These are phyloP conservation scores for Penium margaritaceum DNA, from an alignment of 139 green algal genomes.

Conservation along the genomic window DNA sequence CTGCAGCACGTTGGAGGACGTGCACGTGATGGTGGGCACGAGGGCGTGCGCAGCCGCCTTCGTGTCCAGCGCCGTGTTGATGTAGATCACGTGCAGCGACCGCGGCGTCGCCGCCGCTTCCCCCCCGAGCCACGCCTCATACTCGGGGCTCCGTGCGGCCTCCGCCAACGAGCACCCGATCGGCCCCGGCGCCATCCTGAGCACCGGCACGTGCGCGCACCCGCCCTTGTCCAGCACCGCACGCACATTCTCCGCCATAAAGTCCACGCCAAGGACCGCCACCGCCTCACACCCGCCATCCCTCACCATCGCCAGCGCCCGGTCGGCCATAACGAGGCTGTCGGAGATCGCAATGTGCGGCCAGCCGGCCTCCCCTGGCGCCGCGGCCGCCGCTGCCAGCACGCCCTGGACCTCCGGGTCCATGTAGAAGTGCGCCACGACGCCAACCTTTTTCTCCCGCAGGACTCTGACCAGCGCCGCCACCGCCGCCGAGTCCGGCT, in stretches of 20 bases:
- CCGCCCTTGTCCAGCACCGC: slow-evolving; percentile 85
- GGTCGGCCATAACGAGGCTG: slow-evolving; percentile 74
- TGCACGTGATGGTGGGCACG: slow-evolving; percentile 97
- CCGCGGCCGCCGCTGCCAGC: slow-evolving; percentile 60
- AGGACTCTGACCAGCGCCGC: slow-evolving; percentile 59
- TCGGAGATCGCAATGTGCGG: slow-evolving; percentile 91
- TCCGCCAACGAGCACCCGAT: slow-evolving; percentile 96
- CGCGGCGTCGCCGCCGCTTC: slow-evolving; percentile 52
- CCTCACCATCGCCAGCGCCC: slow-evolving; percentile 61
- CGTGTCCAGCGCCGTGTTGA: slow-evolving; percentile 92
- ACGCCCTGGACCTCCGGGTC: slow-evolving; percentile 95
- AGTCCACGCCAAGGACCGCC: slow-evolving; percentile 92
- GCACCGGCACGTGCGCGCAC: slow-evolving; percentile 65
- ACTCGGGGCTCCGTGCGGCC: slow-evolving; percentile 70
- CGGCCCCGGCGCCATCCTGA: slow-evolving; percentile 69
- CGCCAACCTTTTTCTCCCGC: slow-evolving; percentile 76
- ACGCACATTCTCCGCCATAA: slow-evolving; percentile 96
- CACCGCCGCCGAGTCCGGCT: slow-evolving; percentile 53
- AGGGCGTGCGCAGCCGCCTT: slow-evolving; percentile 74
- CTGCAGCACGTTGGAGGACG: slow-evolving; percentile 94
- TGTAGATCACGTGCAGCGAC: slow-evolving; percentile 92
- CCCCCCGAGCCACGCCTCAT: slow-evolving; percentile 65
- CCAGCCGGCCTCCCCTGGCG: slow-evolving; percentile 64
- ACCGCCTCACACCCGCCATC: slow-evolving; percentile 76
- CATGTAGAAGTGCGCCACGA: slow-evolving; percentile 99